These are phyloP conservation scores for Persicaria tinctoria DNA, from an alignment of 148 eudicot genomes.

Conservation along the genomic window DNA sequence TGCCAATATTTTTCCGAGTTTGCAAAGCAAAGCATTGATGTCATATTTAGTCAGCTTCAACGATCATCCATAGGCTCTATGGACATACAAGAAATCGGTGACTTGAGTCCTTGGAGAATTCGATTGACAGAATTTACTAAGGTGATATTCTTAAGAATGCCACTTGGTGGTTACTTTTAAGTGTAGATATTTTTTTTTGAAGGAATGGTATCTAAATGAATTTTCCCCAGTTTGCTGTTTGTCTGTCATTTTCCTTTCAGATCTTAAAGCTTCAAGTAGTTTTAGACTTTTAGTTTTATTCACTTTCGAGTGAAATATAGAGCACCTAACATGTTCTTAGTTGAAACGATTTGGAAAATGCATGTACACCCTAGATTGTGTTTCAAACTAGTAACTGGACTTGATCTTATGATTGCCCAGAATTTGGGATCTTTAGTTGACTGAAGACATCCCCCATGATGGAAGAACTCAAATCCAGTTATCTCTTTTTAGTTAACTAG, in stretches of 20 bases:
- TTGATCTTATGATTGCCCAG: not conserved
- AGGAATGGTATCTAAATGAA: not conserved
- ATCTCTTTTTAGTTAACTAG: not conserved
- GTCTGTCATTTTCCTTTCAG: not conserved
- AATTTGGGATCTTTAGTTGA: not conserved
- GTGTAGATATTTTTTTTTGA: not conserved
- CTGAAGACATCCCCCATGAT: not conserved
- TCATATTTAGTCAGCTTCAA: constrained; percentile 22
- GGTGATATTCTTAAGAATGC: constrained; percentile 29
- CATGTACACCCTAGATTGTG: no score
- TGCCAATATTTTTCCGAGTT: constrained; percentile 43
- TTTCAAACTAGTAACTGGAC: not conserved
- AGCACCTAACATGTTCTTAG: no score
- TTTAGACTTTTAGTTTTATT: not conserved
- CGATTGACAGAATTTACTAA: constrained; percentile 63
- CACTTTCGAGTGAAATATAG: no score
- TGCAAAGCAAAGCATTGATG: constrained; percentile 38
- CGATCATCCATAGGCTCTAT: constrained; percentile 17
- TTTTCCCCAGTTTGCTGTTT: not conserved
- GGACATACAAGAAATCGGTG: constrained; percentile 21
- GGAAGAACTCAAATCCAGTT: not conserved
- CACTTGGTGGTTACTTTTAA: not conserved
- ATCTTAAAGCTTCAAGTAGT: not conserved
- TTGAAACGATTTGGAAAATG: no score
- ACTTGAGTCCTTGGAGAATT: constrained; percentile 32